Conservation (phyloP, 805 yeast species). For the Saccharomycopsis oosterbeekiorum region DNA sequence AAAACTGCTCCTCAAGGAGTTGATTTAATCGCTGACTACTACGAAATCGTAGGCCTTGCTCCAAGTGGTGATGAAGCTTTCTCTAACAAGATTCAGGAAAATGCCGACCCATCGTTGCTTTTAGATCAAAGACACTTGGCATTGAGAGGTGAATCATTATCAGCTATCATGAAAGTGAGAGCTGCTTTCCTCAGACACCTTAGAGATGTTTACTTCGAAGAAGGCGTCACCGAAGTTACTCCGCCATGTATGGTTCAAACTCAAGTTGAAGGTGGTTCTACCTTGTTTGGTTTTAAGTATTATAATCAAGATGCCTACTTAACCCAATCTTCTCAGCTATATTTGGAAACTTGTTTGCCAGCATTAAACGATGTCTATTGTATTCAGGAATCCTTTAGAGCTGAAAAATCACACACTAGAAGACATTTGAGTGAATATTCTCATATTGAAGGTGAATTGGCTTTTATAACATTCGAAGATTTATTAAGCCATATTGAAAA, state of each 20-base stretch:
- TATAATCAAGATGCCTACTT: slow-evolving; percentile 95
- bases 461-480: slow-evolving; percentile 80
- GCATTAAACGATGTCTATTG: slow-evolving; percentile 96
- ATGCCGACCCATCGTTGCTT: slow-evolving; percentile 85
- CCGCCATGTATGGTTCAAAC: slow-evolving; percentile 99
- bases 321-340: slow-evolving; percentile 95
- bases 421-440: slow-evolving; percentile 96
- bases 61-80: slow-evolving; percentile 95
- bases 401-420: slow-evolving; percentile 97
- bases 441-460: slow-evolving; percentile 91
- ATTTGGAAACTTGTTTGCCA: slow-evolving; percentile 92
- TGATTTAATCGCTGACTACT: slow-evolving; percentile 85
- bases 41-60: slow-evolving; percentile 82
- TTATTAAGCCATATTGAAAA: slow-evolving; percentile 77
- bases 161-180: slow-evolving; percentile 91
- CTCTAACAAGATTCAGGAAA: slow-evolving; percentile 89
- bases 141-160: slow-evolving; percentile 91
- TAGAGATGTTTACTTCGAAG: slow-evolving; percentile 69
- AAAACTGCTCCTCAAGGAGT: slow-evolving; percentile 97
- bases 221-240: slow-evolving; percentile 78
- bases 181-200: slow-evolving; percentile 64
- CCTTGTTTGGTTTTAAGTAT: slow-evolving; percentile 84
- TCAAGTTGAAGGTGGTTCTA: slow-evolving; percentile 98
- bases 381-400: slow-evolving; percentile 97
- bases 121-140: slow-evolving; percentile 93